Percentiles rank a stretch among this genome's conserved stretches.
Conservation (phyloP, 1,139 yeast species). For the Meyerozyma carpophila region DNA sequence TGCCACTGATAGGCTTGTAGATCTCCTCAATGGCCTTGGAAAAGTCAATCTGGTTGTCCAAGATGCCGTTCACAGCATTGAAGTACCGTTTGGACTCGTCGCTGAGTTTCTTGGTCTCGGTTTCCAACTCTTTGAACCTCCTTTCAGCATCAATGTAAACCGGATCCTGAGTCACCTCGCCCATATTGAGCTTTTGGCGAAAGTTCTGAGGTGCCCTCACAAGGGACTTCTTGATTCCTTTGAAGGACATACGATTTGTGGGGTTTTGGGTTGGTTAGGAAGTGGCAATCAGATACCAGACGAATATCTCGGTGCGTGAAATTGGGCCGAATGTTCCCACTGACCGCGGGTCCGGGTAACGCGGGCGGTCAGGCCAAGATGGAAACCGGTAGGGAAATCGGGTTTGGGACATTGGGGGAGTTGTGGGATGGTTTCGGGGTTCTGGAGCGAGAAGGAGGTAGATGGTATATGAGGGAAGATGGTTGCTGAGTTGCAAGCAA, state of each 20-base stretch:
- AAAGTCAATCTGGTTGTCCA: conserved; percentile 88
- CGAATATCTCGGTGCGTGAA: neutral
- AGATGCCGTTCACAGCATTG: conserved; percentile 87
- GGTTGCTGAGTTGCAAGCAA: no score
- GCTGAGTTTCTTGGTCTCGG: conserved; percentile 82
- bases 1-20: conserved; percentile 92
- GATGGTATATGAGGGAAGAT: no score
- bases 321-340: neutral
- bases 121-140: conserved; percentile 86
- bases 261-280: neutral
- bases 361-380: neutral
- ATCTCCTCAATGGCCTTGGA: conserved; percentile 92
- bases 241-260: conserved; percentile 65
- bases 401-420: no score
- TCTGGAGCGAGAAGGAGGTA: no score
- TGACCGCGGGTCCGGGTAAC: conserved; percentile 1
- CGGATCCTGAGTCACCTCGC: conserved; percentile 76
- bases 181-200: conserved; percentile 80
- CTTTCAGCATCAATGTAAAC: conserved; percentile 94
- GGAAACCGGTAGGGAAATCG: no score
- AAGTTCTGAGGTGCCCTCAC: conserved; percentile 80
- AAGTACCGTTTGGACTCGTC: conserved; percentile 89
- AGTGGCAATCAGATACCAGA: neutral
- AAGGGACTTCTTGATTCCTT: conserved; percentile 84
- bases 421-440: no score